Conservation (phyloP, 2,329 filamentous ascomycete genomes). For the Fusarium hostae region DNA sequence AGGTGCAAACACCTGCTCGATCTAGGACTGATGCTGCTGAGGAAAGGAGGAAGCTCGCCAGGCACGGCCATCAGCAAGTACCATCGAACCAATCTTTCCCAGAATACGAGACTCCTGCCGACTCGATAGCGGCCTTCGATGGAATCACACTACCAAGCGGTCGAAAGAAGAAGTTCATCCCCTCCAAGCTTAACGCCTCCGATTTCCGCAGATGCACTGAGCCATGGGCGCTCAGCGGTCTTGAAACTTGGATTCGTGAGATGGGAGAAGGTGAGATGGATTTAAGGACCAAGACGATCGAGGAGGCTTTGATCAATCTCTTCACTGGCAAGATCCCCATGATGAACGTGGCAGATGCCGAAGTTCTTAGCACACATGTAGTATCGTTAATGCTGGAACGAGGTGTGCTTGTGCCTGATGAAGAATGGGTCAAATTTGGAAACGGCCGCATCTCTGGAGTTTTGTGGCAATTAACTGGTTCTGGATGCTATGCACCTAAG, state of each 20-base stretch:
- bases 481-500: slow-evolving; percentile 89
- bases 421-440: slow-evolving; percentile 98
- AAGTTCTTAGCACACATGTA: slow-evolving; percentile 82
- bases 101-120: slow-evolving; percentile 66
- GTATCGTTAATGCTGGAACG: slow-evolving; percentile 82
- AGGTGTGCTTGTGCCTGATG: slow-evolving; percentile 83
- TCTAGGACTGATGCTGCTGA: slow-evolving; percentile 95
- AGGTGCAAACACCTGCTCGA: slow-evolving; percentile 82
- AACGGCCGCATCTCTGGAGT: slow-evolving; percentile 85
- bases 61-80: slow-evolving; percentile 60
- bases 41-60: slow-evolving; percentile 66
- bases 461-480: slow-evolving; percentile 90
- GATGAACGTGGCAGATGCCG: slow-evolving; percentile 98
- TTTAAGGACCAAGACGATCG: slow-evolving; percentile 83
- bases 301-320: slow-evolving; percentile 86
- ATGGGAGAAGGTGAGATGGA: slow-evolving; percentile 94
- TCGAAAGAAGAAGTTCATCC: slow-evolving; percentile 84
- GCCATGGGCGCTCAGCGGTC: slow-evolving; percentile 92
- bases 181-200: slow-evolving; percentile 79
- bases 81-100: slow-evolving; percentile 63
- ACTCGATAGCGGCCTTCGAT: slow-evolving; percentile 74
- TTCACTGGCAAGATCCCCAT: slow-evolving; percentile 97
- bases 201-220: slow-evolving; percentile 89
- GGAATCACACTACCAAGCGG: slow-evolving; percentile 84
- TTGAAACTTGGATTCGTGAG: slow-evolving; percentile 85